Evolutionary conservation across 805 yeast genomes (phyloP), one percentile per base, ranked within the genome.

Genomic region (Hyphopichia homilentoma): DNA sequence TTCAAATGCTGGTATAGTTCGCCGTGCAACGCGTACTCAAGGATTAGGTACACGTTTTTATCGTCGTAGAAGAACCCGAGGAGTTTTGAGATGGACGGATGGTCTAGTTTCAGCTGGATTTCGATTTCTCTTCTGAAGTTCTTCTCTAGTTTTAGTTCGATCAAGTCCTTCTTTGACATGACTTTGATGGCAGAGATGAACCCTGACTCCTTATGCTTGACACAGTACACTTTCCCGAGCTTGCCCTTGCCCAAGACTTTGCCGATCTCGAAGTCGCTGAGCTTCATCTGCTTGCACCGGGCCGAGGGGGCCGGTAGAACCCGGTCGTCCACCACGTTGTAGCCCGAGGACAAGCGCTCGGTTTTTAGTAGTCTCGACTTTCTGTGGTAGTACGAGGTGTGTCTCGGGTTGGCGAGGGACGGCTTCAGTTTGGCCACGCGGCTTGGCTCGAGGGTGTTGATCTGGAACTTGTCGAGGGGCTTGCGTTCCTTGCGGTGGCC

Each of bases 41-140:
- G 61, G 8, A 93, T 72, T 43, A 90, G 59, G 53, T 88, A 90
- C 1, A 93, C 95, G 38, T 89, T 74, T 29, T 75, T 74, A 4
- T 73, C 66, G 52, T 90, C 97, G 47, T 81, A 79, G 59, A 93
- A 90, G 66, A 83, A 86, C 2, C 94, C 94, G 52, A 77, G 87
- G 13, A 93, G 61, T 29, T 87, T 70, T n/a, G 87, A 69, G 30
- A 93, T 77, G 52, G 86, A 83, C 13, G 81, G 79, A 57, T 93
- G 97, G 33, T 79, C 64, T 19, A 93, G 59, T 36, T 78, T 73
- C 2, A 89, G 74, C 50, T 93, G 97, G 33, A 90, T 87, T 52
- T 89, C 96, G 16, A 90, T 84, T 53, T 93, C 97, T 41, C 97
- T 72, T 35, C 89, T 73, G 49, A 90, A 81, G 51, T 90, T 96